These are phyloP conservation scores for Penicillium sp. DNA, from an alignment of 2,329 filamentous ascomycete genomes.

Conservation along the genomic window DNA sequence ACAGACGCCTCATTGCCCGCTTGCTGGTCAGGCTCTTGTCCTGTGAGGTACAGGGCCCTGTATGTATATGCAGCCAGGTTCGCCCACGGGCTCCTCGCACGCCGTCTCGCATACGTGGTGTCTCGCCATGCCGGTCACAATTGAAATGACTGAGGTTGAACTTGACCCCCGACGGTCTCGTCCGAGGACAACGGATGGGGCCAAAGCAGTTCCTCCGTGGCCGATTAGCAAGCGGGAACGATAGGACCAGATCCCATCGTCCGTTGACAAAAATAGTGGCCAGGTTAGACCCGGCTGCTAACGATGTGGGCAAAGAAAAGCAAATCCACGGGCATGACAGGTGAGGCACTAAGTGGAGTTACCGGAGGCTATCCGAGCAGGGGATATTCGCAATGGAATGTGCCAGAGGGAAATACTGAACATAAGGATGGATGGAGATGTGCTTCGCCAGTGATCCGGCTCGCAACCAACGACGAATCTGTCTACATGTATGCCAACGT, in stretches of 20 bases:
- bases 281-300: background rate
- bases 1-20: slow-evolving; percentile 13
- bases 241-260: slow-evolving; percentile 6
- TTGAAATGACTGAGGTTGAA: slow-evolving; percentile 14
- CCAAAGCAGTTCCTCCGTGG: background rate
- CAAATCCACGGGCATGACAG: slow-evolving; percentile 17
- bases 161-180: background rate
- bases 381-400: background rate
- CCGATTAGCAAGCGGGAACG: slow-evolving; percentile 1
- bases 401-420: background rate
- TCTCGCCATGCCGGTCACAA: slow-evolving; percentile 14
- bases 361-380: slow-evolving; percentile 2
- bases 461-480: background rate
- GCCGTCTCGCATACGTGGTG: slow-evolving; percentile 13
- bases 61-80: slow-evolving; percentile 7
- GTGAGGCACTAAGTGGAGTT: slow-evolving; percentile 1
- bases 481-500: background rate
- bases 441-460: background rate
- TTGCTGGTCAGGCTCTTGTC: slow-evolving; percentile 2
- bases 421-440: background rate
- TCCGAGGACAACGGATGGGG: background rate
- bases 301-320: slow-evolving; percentile 9
- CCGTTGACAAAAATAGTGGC: background rate
- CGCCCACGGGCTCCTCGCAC: slow-evolving; percentile 10
- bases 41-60: slow-evolving; percentile 22